Conservation (phyloP, 164 flowering plant species). For the Aristolochia contorta region DNA sequence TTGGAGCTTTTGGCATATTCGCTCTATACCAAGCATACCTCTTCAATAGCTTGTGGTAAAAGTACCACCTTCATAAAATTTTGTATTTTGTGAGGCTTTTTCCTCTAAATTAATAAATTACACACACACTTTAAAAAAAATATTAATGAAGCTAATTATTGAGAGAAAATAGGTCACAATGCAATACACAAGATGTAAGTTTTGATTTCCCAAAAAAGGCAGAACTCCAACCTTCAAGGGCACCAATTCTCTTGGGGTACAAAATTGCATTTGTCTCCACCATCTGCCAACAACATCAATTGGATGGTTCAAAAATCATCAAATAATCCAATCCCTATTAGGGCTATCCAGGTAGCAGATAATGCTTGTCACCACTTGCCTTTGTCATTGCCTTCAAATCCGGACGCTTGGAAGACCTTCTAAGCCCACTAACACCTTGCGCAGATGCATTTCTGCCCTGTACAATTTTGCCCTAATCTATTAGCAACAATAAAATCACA, state of each 20-base stretch:
- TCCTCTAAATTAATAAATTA: no score
- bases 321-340: neutral
- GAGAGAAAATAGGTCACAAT: neutral
- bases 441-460: slow-evolving; percentile 24
- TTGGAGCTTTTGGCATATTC: no score
- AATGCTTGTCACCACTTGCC: slow-evolving; percentile 12
- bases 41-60: no score
- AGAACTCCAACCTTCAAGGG: slow-evolving; percentile 53
- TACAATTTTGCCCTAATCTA: slow-evolving; percentile 1
- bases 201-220: neutral
- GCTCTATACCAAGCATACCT: no score
- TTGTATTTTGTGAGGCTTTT: no score
- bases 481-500: neutral
- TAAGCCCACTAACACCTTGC: slow-evolving; percentile 18
- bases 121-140: neutral
- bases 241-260: slow-evolving; percentile 49
- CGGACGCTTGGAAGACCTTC: slow-evolving; percentile 30
- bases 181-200: neutral
- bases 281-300: slow-evolving; percentile 46
- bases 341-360: neutral
- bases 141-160: neutral
- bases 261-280: slow-evolving; percentile 25
- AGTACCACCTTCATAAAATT: no score
- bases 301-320: neutral
- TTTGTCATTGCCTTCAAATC: slow-evolving; percentile 31